Base-by-base conservation (phyloP, 768 basidiomycete genomes). In the Kondoa subrosea region DNA sequence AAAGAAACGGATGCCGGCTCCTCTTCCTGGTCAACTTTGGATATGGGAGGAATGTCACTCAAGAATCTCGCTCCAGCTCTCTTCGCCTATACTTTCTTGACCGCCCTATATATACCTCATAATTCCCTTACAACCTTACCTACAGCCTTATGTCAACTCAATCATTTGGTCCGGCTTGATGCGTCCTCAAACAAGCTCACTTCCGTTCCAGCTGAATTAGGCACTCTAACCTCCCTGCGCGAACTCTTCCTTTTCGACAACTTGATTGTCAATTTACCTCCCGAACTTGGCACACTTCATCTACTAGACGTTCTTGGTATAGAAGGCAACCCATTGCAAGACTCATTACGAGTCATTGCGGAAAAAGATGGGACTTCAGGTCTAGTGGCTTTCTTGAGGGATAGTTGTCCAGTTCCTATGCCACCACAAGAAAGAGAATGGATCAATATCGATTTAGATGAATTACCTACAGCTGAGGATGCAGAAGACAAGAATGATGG, bases 161-260 rank as follows among this genome's bases (percentile, higher is more conserved):
- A 86, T 56, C 86, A 91, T 75, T 81, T 99, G 40, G 87, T 89
- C 72, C 78, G 91, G 34, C 85, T 99, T 57, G 95, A 99, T 78
- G 82, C 91, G 60, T 93, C 92, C 1, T 87, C 86, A 64, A 99
- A 99, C 78, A 85, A 81, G 71, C 82, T 99, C 60, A 78, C 82
- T 30, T 78, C 83, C 1, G 79, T 99, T 2, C 89, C 92, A 2
- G 82, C 86, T 2, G 92, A 96, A 75, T 77, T 99, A 27, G 95
- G 95, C 59, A 86, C 95, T 84, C 80, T 96, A 71, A 87, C 86
- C 17, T 83, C 85, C 71, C 80, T 99, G 66, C 89, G 89, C 77
- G 93, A 99, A 76, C 81, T 99, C 34, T 88, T 89, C 74, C 80
- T 97, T 26, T 99, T 97, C 77, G 95, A 99, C 81, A 99, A 99